Evolutionary conservation across 352 stramenopile genomes (phyloP).

Genomic region (Globisporangium uncinulatum): DNA sequence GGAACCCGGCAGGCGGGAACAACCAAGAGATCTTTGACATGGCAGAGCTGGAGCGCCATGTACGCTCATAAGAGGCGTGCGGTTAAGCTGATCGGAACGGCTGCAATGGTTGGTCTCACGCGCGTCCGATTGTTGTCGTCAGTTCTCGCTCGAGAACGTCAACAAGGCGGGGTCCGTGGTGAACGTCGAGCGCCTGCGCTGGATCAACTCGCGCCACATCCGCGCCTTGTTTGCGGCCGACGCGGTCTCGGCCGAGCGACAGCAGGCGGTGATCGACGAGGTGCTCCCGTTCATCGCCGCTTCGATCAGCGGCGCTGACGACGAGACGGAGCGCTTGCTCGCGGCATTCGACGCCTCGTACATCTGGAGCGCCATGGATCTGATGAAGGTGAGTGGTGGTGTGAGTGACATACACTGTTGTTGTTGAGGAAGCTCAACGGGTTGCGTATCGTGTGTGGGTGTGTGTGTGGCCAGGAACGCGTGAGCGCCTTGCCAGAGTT

Average conservation of each 20-base stretch:
- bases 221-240: conserved; percentile 64
- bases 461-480: conserved; percentile 40
- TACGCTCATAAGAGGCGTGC: conserved; percentile 11
- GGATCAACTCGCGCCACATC: conserved; percentile 88
- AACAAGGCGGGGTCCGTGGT: conserved; percentile 88
- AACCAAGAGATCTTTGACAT: conserved; percentile 97
- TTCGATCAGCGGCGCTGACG: conserved; percentile 20
- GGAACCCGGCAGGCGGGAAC: conserved; percentile 93
- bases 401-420: too few species aligned
- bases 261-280: conserved; percentile 45
- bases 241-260: conserved; percentile 27
- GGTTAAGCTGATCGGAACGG: too few species aligned
- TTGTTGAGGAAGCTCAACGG: too few species aligned
- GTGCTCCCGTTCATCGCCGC: conserved; percentile 61
- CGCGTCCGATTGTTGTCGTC: not conserved
- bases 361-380: conserved; percentile 64
- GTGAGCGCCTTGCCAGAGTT: conserved; percentile 79
- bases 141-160: conserved; percentile 84
- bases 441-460: not conserved
- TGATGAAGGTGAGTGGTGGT: conserved; percentile 63
- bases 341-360: conserved; percentile 56
- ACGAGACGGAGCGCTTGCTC: conserved; percentile 20
- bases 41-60: conserved; percentile 82
- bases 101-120: not conserved
- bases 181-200: conserved; percentile 79